A percentile compares a stretch with the other conserved stretches of the same genome.
Conservation (phyloP, 225 moss, liverwort and hornwort species). For the Sphagnum tenellum region DNA sequence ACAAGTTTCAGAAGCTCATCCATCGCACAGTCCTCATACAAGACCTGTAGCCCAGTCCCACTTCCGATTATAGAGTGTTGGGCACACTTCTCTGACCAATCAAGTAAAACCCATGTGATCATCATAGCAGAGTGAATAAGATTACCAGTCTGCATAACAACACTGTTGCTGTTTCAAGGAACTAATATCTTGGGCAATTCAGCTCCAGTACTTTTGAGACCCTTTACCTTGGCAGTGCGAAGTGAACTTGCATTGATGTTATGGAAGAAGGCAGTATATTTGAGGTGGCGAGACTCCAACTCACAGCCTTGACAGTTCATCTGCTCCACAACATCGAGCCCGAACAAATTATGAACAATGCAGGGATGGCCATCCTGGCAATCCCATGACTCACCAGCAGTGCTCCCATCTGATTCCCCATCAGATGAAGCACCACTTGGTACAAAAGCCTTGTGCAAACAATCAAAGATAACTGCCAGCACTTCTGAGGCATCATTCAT, state of each 20-base stretch:
- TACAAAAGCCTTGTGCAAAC: slow-evolving; percentile 34
- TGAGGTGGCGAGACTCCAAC: slow-evolving; percentile 36
- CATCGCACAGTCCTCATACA: slow-evolving; percentile 21
- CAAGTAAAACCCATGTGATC: no score
- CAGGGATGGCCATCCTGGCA: slow-evolving; percentile 26
- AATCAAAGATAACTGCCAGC: slow-evolving; percentile 34
- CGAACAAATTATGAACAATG: slow-evolving; percentile 35
- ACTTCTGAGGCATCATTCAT: slow-evolving; percentile 47
- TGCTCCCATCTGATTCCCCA: slow-evolving; percentile 30
- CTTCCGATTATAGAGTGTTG: no score
- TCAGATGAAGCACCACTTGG: slow-evolving; percentile 15
- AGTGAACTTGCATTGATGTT: slow-evolving; percentile 39
- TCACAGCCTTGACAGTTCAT: slow-evolving; percentile 37
- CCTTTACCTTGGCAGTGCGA: slow-evolving; percentile 26
- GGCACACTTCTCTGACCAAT: no score
- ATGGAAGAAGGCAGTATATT: slow-evolving; percentile 39
- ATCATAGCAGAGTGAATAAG: no score
- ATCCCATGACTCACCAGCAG: slow-evolving; percentile 32
- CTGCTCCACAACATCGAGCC: slow-evolving; percentile 30
- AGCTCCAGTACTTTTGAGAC: no score
- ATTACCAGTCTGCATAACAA: no score
- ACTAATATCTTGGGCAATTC: no score
- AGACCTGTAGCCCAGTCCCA: slow-evolving; percentile 2
- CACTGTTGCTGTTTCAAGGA: no score
- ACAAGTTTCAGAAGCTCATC: slow-evolving; percentile 36